Evolutionary conservation across 2,329 filamentous ascomycete species (phyloP), one percentile per base, ranked within the genome.

Genomic region (Nothophaeocryptopus gaeumannii): DNA sequence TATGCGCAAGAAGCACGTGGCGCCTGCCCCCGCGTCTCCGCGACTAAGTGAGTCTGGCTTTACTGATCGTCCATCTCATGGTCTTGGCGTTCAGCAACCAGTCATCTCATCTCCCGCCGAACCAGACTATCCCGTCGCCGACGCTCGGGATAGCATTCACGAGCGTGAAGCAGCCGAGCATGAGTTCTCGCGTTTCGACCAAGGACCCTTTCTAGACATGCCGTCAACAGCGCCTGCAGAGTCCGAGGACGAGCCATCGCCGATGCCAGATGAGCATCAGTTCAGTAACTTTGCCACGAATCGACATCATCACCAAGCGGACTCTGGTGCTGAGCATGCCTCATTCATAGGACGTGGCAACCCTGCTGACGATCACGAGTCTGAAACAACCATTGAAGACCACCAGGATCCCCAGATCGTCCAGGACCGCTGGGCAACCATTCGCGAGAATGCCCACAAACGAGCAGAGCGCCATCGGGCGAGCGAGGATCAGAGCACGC

Each of bases 351-450:
- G 45, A 16, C 45, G 31, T 32, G 50, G 41, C 13, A 42, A 53
- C 14, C 47, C 45, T 9, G 38, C 44, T 14, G 51, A 53, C 26
- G 54, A 57, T 20, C 35, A 31, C 26, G 50, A 58, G 32, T 75
- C 73, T 1, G 72, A 74, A 47, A 63, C 70, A 10, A 74, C 72
- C 2, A 62, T 73, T 31, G 71, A 74, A 10, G 61, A 62, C 29
- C 44, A 58, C 14, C 59, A 63, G 37, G 60, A 65, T 29, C 56
- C 59, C 15, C 74, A 76, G 3, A 72, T 74, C 10, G 67, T 64
- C 32, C 69, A 86, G 57, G 91, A 96, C 66, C 84, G 92, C 47
- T 99, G 93, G 93, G 92, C 92, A 1, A 89, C 95, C 70, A 96
- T 97, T 59, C 83, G 91, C 58, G 92, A 91, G 77, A 96, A 96